A percentile compares a stretch with the other conserved stretches of the same genome.
These are phyloP conservation scores for Dactylorhiza incarnata DNA, from an alignment of 106 monocot species.

Conservation along the genomic window DNA sequence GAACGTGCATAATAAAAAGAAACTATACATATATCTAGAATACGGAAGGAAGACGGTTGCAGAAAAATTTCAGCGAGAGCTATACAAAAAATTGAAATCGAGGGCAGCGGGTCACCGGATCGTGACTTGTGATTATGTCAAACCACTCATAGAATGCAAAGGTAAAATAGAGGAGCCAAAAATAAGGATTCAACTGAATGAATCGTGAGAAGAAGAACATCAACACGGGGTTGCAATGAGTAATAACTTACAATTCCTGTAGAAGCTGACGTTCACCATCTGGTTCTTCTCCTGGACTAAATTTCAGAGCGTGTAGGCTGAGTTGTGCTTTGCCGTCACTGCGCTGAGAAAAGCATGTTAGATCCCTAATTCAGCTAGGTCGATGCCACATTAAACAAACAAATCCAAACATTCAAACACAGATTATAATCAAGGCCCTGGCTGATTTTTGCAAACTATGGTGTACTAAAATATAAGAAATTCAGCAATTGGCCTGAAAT, in stretches of 20 bases:
- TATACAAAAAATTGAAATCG: neutral
- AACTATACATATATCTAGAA: too few relatives aligned
- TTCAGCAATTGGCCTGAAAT: too few relatives aligned
- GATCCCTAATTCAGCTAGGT: too few relatives aligned
- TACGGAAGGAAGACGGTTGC: neutral
- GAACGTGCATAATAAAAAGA: too few relatives aligned
- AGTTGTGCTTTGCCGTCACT: too few relatives aligned
- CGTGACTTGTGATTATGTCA: neutral
- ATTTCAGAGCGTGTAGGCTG: neutral
- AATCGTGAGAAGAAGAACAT: neutral
- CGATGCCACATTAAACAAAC: too few relatives aligned
- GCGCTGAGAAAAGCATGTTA: too few relatives aligned
- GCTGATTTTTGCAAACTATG: too few relatives aligned
- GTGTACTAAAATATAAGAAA: too few relatives aligned
- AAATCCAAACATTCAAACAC: too few relatives aligned
- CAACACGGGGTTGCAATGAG: too few relatives aligned
- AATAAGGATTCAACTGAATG: neutral
- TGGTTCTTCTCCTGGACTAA: neutral
- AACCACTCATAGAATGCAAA: neutral
- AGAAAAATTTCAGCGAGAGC: neutral
- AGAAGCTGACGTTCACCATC: slow-evolving; percentile 73
- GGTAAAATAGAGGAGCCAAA: neutral
- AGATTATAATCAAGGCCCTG: too few relatives aligned
- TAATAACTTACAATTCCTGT: slow-evolving; percentile 53
- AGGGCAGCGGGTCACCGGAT: neutral